Evolutionary conservation across 2,329 filamentous ascomycete genomes (phyloP).

Genomic region (Zasmidium angulare): DNA sequence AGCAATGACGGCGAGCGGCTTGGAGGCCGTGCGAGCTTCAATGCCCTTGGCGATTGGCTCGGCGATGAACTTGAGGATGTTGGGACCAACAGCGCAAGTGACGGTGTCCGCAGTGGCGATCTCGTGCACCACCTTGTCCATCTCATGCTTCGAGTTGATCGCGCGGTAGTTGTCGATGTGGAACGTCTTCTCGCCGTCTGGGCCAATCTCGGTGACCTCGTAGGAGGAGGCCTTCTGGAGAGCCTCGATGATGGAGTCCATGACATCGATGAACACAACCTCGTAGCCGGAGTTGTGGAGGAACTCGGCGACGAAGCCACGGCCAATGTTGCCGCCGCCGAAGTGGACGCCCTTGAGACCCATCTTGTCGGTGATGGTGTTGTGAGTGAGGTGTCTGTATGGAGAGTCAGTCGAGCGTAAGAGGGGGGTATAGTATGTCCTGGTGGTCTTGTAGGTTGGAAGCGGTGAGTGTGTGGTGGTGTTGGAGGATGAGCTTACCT

Average conservation of each 20-base stretch:
- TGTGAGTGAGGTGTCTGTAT: conserved; percentile 1
- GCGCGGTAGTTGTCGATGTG: conserved; percentile 93
- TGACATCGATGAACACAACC: conserved; percentile 94
- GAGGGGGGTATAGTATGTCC: background rate
- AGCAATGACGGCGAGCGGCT: conserved; percentile 86
- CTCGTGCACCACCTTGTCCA: conserved; percentile 77
- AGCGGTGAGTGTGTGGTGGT: background rate
- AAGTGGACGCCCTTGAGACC: conserved; percentile 53
- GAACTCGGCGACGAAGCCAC: conserved; percentile 82
- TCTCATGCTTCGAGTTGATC: conserved; percentile 88
- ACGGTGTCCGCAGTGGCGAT: conserved; percentile 86
- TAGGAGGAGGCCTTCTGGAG: conserved; percentile 77
- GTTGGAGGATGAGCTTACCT: conserved; percentile 6
- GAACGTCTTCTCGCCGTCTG: conserved; percentile 76
- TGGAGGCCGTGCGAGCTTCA: conserved; percentile 64
- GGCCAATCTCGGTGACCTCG: conserved; percentile 88
- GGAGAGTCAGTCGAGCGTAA: background rate
- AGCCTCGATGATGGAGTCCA: conserved; percentile 75
- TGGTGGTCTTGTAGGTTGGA: conserved; percentile 2
- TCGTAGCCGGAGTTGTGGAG: conserved; percentile 93
- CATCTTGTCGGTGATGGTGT: conserved; percentile 24
- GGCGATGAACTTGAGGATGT: conserved; percentile 94
- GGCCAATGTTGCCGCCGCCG: conserved; percentile 55
- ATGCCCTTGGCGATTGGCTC: conserved; percentile 94
- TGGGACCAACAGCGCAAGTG: conserved; percentile 95